A percentile compares a stretch with the other conserved stretches of the same genome.
phyloP scores from a whole-genome alignment of 306 rosid genomes.

The Rosa persica region DNA sequence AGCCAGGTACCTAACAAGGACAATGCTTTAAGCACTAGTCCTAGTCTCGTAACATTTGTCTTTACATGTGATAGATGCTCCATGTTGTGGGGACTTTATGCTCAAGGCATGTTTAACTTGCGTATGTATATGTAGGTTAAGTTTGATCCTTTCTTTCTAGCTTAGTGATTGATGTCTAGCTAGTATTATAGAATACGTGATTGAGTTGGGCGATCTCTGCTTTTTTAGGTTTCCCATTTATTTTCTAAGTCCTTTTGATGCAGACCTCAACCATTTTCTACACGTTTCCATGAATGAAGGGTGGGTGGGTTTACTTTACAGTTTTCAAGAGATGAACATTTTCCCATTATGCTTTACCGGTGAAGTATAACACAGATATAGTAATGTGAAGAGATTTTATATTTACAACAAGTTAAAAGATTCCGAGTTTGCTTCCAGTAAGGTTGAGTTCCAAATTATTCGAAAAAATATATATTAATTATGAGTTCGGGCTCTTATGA shows the following conservation, averaged over 20 bases:
- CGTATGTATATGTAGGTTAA: background rate
- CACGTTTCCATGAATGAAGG: conserved; percentile 18
- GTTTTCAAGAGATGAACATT: background rate
- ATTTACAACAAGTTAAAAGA: no score
- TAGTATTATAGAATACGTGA: conserved; percentile 15
- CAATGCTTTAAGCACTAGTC: conserved; percentile 10
- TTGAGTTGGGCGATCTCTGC: conserved; percentile 30
- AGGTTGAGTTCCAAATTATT: no score
- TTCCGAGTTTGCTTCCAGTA: no score
- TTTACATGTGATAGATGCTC: conserved; percentile 18
- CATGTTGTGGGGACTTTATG: conserved; percentile 24
- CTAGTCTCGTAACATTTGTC: background rate
- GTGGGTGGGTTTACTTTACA: background rate
- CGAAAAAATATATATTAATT: no score
- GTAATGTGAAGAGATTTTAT: no score
- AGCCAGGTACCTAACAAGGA: conserved; percentile 11
- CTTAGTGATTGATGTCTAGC: conserved; percentile 12
- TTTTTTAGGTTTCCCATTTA: conserved; percentile 33
- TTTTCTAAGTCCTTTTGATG: conserved; percentile 16
- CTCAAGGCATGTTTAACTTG: conserved; percentile 6
- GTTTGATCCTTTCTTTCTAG: background rate
- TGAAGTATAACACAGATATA: background rate
- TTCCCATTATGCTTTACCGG: background rate
- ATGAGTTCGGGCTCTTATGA: no score
- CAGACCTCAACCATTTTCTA: conserved; percentile 13